Base-by-base conservation (phyloP, 2,329 filamentous ascomycete species). In the Talaromyces sp. region DNA sequence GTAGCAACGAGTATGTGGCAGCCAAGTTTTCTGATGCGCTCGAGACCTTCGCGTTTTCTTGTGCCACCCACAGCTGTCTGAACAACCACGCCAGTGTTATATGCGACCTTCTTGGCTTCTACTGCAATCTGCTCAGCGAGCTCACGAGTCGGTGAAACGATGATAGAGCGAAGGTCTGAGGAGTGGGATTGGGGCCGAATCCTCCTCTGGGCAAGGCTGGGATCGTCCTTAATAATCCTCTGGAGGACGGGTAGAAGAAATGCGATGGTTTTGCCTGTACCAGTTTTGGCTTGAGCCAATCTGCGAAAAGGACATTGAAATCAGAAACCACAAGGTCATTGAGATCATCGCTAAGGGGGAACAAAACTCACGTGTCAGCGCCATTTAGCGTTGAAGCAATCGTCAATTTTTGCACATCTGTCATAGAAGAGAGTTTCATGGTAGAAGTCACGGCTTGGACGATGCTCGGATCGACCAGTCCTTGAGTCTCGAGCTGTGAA, bases 231-330 rank as follows among this genome's bases (percentile, higher is more conserved):
- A 63, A 96, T 79, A 70, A 96, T 89, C 62, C 87, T 87, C 73
- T 97, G 91, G 57, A 98, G 78, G 8, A 92, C 81, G 56, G 95
- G 95, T 7, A 98, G 78, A 26, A 99, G 82, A 80, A 98, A 99
- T 38, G 91, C 95, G 60, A 98, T 79, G 0, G 95, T 99, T 79
- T 99, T 99, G 72, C 95, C 95, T 4, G 95, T 98, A 72, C 95
- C 95, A 9, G 95, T 99, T 78, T 91, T 96, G 62, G 95, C 95
- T 79, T 98, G 95, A 53, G 93, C 95, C 66, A 98, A 83, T 68
- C 89, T 91, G 69, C 50, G 31, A 26, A 62, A 1, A 43, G 38
- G 9, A 51, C 24, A 29, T 55, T 55, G 11, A 13, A 19, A 52
- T 53, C 63, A 63, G 51, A 38, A 56, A 13, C 55, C 53, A 60